These are phyloP conservation scores for Paramecium bursaria DNA, from an alignment of 73 alveolate species.

Conservation along the genomic window DNA sequence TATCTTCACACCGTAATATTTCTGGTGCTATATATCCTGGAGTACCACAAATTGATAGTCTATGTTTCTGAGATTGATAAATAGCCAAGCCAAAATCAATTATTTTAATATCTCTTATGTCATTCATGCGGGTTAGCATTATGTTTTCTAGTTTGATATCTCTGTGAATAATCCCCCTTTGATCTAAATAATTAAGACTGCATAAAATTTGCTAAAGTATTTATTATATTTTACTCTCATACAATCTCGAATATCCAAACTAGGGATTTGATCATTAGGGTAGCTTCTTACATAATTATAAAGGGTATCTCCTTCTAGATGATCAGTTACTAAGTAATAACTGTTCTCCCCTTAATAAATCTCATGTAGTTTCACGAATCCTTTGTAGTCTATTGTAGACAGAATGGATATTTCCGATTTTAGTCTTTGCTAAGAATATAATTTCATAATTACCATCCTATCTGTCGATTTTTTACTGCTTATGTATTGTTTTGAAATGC, in stretches of 20 bases:
- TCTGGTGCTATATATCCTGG: constrained; percentile 79
- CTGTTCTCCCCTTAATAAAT: constrained; percentile 58
- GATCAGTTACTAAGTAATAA: constrained; percentile 29
- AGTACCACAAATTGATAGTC: constrained; percentile 69
- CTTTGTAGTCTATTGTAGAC: constrained; percentile 7
- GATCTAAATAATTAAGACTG: constrained; percentile 68
- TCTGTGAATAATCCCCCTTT: constrained; percentile 68
- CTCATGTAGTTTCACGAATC: constrained; percentile 33
- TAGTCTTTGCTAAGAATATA: constrained; percentile 31
- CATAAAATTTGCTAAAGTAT: constrained; percentile 15
- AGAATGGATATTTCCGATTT: constrained; percentile 22
- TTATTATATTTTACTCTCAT: neutral
- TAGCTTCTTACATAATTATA: neutral
- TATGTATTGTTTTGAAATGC: constrained; percentile 41
- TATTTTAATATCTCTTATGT: constrained; percentile 66
- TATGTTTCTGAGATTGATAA: constrained; percentile 4
- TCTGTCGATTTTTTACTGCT: constrained; percentile 25
- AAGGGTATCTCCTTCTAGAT: constrained; percentile 31
- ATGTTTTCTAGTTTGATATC: constrained; percentile 72
- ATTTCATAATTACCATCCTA: constrained; percentile 55
- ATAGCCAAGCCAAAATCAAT: constrained; percentile 83
- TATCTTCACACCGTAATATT: constrained; percentile 10
- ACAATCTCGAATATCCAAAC: neutral
- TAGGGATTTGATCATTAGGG: constrained; percentile 4
- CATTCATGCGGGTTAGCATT: constrained; percentile 51